A percentile compares a stretch with the other conserved stretches of the same genome.
These are phyloP conservation scores for Umbellularia californica DNA, from an alignment of 164 flowering plant genomes.

Conservation along the genomic window DNA sequence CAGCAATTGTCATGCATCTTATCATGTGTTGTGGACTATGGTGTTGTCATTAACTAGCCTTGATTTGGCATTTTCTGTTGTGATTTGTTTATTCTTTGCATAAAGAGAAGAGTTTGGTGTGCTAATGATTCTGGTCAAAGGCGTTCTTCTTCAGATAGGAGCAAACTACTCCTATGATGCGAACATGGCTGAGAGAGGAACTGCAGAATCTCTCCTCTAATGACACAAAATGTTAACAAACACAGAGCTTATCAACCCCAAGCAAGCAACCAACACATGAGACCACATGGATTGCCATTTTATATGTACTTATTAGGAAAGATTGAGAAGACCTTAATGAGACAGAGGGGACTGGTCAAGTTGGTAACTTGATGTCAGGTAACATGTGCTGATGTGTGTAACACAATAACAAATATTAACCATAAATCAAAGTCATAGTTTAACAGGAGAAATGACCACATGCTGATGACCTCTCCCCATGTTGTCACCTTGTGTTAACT, in stretches of 20 bases:
- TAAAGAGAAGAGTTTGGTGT: neutral
- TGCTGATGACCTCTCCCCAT: too few relatives aligned
- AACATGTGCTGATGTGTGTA: neutral
- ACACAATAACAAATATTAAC: neutral
- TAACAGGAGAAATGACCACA: too few relatives aligned
- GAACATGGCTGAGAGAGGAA: neutral
- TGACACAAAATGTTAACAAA: slow-evolving; percentile 13
- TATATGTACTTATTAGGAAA: neutral
- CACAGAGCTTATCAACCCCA: slow-evolving; percentile 16
- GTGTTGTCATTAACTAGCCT: neutral
- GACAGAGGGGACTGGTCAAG: neutral
- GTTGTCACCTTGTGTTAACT: too few relatives aligned
- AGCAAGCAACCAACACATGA: slow-evolving; percentile 38
- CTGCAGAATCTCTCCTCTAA: neutral
- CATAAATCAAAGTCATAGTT: neutral
- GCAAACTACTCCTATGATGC: neutral
- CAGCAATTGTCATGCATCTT: too few relatives aligned
- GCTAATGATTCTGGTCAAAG: neutral
- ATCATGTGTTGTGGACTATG: neutral
- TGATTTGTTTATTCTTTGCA: neutral
- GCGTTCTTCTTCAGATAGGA: neutral
- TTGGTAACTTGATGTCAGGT: neutral
- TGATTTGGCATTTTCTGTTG: neutral
- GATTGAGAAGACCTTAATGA: neutral
- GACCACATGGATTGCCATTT: slow-evolving; percentile 39